These are phyloP conservation scores for Tetracentron sinense DNA, from an alignment of 164 flowering plant species.

Conservation along the genomic window DNA sequence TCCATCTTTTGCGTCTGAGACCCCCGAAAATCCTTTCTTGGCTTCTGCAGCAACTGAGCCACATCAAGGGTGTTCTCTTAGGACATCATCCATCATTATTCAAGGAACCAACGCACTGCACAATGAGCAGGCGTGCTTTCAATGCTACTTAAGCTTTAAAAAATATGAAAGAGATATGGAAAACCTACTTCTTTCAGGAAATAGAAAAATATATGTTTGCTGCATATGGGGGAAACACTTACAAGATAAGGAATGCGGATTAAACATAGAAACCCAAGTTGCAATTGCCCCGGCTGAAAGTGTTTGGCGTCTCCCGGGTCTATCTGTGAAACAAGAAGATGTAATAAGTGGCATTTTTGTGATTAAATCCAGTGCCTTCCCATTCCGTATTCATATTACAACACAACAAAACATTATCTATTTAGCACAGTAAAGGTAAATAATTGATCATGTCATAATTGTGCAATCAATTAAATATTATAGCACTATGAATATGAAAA, in stretches of 20 bases:
- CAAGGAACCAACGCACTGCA: constrained; percentile 44
- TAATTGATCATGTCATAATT: no score
- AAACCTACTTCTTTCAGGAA: background rate
- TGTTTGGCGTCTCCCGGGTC: constrained; percentile 53
- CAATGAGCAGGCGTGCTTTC: constrained; percentile 41
- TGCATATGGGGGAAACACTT: constrained; percentile 32
- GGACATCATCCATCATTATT: constrained; percentile 45
- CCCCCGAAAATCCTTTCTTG: constrained; percentile 70
- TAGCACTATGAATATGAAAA: no score
- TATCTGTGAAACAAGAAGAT: constrained; percentile 46
- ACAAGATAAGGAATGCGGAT: constrained; percentile 45
- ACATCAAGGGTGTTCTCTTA: constrained; percentile 72
- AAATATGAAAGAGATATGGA: background rate
- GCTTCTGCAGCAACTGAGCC: constrained; percentile 96
- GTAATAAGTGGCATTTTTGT: no score
- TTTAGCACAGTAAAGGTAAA: no score
- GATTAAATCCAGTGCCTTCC: no score
- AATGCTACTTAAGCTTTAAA: constrained; percentile 27
- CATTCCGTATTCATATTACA: no score
- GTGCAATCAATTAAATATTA: no score
- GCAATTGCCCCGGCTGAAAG: constrained; percentile 45
- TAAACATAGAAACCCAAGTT: constrained; percentile 41
- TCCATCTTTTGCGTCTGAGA: constrained; percentile 72
- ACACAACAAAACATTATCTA: no score
- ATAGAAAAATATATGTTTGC: no score